Evolutionary conservation across 257 asterid genomes (phyloP).

Genomic region (Scutellaria galericulata): DNA sequence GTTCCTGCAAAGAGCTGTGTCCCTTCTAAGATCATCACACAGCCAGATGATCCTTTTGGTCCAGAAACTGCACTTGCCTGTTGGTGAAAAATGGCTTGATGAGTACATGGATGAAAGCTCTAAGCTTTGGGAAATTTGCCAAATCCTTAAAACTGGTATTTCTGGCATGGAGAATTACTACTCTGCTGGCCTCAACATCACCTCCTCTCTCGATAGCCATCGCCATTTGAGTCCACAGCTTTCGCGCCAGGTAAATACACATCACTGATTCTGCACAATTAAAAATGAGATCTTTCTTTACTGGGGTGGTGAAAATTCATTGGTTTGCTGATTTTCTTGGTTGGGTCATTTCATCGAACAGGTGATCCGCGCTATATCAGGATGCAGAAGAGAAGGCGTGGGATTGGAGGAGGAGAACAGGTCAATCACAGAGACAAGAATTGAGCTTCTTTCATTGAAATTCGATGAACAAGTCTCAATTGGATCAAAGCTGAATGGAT

Average conservation of each 20-base stretch:
- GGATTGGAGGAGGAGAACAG: conserved; percentile 87
- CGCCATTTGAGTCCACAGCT: conserved; percentile 73
- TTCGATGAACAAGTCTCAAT: conserved; percentile 62
- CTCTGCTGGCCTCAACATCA: conserved; percentile 63
- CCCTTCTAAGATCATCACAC: conserved; percentile 82
- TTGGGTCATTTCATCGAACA: conserved; percentile 35
- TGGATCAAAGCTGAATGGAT: conserved; percentile 79
- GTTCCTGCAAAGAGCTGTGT: conserved; percentile 70
- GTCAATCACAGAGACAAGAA: conserved; percentile 77
- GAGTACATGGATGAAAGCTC: conserved; percentile 96
- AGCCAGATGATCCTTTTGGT: conserved; percentile 72
- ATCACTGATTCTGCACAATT: not conserved
- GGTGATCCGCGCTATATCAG: conserved; percentile 75
- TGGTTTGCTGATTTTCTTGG: not conserved
- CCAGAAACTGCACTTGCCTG: conserved; percentile 83
- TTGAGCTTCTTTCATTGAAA: conserved; percentile 65
- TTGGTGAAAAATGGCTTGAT: conserved; percentile 94
- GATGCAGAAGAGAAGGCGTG: conserved; percentile 74
- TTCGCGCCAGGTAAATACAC: conserved; percentile 65
- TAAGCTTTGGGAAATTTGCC: conserved; percentile 92
- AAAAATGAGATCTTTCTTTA: no score
- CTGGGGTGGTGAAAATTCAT: no score
- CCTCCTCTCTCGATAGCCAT: conserved; percentile 63
- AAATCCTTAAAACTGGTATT: conserved; percentile 69
- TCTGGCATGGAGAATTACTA: conserved; percentile 84